Conservation (phyloP, 257 asterid genomes). For the Asclepias syriaca region DNA sequence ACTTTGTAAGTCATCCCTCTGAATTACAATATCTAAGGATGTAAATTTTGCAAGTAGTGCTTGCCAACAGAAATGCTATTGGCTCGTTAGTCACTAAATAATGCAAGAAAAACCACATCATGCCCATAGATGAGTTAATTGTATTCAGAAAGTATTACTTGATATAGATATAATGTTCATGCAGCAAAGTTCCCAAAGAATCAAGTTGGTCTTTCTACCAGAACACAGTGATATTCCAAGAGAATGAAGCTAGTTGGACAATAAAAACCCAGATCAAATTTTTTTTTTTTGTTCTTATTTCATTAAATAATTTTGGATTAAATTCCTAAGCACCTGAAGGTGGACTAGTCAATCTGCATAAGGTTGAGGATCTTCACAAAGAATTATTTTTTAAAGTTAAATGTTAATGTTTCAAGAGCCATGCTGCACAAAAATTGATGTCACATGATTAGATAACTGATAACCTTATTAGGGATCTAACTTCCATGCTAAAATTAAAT, state of each 20-base stretch:
- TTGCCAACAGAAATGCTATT: background rate
- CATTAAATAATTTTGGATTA: background rate
- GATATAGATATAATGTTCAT: background rate
- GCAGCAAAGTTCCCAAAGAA: background rate
- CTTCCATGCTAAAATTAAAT: background rate
- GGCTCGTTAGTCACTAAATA: background rate
- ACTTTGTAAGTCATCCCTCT: background rate
- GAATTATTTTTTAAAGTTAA: background rate
- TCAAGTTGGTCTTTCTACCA: background rate
- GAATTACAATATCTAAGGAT: background rate
- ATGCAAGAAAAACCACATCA: background rate
- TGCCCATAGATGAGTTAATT: background rate
- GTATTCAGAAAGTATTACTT: background rate
- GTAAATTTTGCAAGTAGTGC: background rate
- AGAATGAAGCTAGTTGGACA: background rate
- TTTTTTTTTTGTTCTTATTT: background rate
- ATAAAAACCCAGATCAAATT: background rate
- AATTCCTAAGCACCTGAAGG: background rate
- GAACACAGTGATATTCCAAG: no score
- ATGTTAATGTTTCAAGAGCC: background rate
- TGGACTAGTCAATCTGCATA: background rate
- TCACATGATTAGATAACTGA: background rate
- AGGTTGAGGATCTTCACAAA: background rate
- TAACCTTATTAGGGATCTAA: background rate
- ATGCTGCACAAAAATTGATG: background rate